Percentiles rank a stretch among this genome's conserved stretches.
phyloP scores from a whole-genome alignment of 306 rosid genomes.

The Trifolium subterraneum region DNA sequence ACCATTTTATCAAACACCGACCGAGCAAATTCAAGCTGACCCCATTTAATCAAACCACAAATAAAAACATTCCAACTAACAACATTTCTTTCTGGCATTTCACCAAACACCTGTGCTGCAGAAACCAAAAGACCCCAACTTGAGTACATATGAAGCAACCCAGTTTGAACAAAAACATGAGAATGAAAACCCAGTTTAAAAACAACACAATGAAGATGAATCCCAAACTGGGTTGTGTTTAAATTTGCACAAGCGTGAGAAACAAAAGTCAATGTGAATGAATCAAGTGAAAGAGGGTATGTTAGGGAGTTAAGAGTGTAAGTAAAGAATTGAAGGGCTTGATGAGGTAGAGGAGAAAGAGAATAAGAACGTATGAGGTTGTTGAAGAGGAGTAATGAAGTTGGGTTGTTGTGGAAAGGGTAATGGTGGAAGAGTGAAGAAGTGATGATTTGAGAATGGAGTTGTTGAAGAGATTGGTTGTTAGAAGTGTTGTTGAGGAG shows the following conservation, averaged over 20 bases:
- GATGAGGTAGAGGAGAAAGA: conserved; percentile 42
- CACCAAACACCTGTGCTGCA: conserved; percentile 57
- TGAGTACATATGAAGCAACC: conserved; percentile 54
- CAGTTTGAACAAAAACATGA: conserved; percentile 69
- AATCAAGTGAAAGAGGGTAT: conserved; percentile 48
- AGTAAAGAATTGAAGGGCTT: conserved; percentile 54
- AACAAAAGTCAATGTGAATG: conserved; percentile 65
- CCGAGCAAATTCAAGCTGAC: conserved; percentile 60
- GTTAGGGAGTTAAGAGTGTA: conserved; percentile 31
- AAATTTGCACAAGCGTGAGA: conserved; percentile 58
- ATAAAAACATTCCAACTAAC: conserved; percentile 81
- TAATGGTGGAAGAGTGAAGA: conserved; percentile 50
- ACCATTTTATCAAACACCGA: conserved; percentile 64
- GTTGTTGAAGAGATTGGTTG: conserved; percentile 45
- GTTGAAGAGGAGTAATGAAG: conserved; percentile 58
- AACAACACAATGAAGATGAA: conserved; percentile 64
- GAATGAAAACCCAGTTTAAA: conserved; percentile 66
- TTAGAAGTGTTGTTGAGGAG: conserved; percentile 53
- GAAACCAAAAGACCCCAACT: conserved; percentile 52
- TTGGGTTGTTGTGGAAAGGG: conserved; percentile 13
- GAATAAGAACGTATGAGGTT: conserved; percentile 56
- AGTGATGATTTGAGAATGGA: conserved; percentile 64
- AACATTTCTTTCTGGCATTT: conserved; percentile 57
- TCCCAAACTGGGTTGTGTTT: conserved; percentile 33
- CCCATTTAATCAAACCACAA: conserved; percentile 62